Percentiles rank a stretch among this genome's conserved stretches.
phyloP scores from a whole-genome alignment of 805 yeast genomes.

The Wickerhamomyces xylosicus region DNA sequence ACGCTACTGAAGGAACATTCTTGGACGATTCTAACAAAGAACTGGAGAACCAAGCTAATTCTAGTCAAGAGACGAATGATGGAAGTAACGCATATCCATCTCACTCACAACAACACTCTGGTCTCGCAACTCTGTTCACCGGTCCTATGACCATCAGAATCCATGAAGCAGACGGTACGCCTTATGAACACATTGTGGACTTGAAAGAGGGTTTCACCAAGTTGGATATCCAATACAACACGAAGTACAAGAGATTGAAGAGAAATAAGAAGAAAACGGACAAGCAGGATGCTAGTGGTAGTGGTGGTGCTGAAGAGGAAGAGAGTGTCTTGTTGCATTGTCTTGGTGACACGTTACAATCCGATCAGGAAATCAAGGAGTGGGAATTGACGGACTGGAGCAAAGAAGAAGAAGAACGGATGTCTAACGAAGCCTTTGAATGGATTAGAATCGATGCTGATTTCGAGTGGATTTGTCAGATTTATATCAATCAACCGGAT shows the following conservation, averaged over 20 bases:
- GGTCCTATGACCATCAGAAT: conserved; percentile 97
- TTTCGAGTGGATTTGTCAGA: conserved; percentile 88
- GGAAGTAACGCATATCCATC: no score
- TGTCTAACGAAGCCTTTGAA: conserved; percentile 82
- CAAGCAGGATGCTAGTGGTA: conserved; percentile 37
- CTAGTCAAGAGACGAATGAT: background rate
- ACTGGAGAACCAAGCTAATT: background rate
- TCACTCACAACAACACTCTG: no score
- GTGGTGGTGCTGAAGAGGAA: conserved; percentile 21
- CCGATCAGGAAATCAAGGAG: conserved; percentile 45
- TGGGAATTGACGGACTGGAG: conserved; percentile 74
- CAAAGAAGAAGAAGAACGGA: conserved; percentile 55
- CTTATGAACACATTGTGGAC: conserved; percentile 94
- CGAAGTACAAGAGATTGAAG: conserved; percentile 78
- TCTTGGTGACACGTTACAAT: conserved; percentile 69
- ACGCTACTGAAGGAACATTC: conserved; percentile 26
- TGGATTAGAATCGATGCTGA: conserved; percentile 98
- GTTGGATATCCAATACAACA: conserved; percentile 89
- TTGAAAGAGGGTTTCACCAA: conserved; percentile 77
- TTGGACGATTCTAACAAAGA: conserved; percentile 25
- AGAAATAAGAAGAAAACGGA: conserved; percentile 36
- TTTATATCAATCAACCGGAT: conserved; percentile 80
- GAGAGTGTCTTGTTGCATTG: conserved; percentile 37
- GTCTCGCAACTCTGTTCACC: conserved; percentile 37
- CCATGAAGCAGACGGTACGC: conserved; percentile 97